Evolutionary conservation across 345 rosid species (phyloP).

Genomic region (Cardiospermum halicacabum): DNA sequence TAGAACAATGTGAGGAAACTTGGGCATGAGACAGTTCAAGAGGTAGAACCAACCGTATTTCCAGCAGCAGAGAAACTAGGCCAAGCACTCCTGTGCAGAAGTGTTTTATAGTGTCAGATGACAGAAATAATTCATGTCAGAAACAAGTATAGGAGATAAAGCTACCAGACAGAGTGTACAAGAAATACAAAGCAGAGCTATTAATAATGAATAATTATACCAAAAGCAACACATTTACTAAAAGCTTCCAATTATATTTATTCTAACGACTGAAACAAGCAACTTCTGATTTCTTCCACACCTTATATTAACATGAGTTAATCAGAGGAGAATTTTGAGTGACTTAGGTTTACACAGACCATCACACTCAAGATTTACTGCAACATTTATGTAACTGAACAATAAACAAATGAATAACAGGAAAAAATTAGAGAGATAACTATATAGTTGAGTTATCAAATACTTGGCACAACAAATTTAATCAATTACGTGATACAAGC

Average conservation of each 20-base stretch:
- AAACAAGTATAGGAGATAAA: slow-evolving; percentile 3
- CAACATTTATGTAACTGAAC: not conserved
- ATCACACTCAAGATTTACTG: not conserved
- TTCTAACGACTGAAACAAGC: not conserved
- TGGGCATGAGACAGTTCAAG: not conserved
- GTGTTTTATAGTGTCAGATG: slow-evolving; percentile 7
- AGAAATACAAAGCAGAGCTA: not conserved
- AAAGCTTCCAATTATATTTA: not conserved
- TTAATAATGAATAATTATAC: slow-evolving; percentile 4
- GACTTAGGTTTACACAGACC: no score
- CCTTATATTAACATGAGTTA: not conserved
- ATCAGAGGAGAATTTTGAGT: no score
- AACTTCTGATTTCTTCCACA: not conserved
- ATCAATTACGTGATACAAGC: not conserved
- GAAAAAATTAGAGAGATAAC: not conserved
- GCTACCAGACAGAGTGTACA: not conserved
- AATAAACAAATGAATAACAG: not conserved
- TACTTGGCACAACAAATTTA: not conserved
- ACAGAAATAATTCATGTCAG: not conserved
- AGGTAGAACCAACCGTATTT: slow-evolving; percentile 25
- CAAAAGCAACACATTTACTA: no score
- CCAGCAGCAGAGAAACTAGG: slow-evolving; percentile 35
- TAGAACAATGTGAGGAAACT: not conserved
- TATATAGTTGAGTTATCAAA: not conserved
- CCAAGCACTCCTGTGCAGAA: slow-evolving; percentile 48